Evolutionary conservation across 805 yeast species (phyloP), one percentile per base, ranked within the genome.

Genomic region (Schizosaccharomyces octosporus): DNA sequence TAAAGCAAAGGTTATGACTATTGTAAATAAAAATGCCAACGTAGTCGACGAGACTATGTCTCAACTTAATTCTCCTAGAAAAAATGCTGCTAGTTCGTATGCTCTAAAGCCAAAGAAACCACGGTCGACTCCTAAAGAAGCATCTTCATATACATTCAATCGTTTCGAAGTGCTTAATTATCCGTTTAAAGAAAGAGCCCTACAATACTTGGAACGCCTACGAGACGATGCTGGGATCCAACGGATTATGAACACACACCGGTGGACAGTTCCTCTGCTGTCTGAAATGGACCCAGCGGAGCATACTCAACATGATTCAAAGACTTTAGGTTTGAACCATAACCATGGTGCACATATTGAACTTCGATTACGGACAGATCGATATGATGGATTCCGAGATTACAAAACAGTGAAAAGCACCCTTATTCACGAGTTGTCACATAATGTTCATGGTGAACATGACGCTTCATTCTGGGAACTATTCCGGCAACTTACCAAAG

Each of bases 371-470:
- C 65, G 76, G 27, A 73, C 74, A 13, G 75, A 73, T 63, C 67
- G 65, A 61, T 72, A 72, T 62, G 68, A 68, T 36, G 76, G 75
- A 6, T 73, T 67, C 62, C 64, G 74, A 55, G 63, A 66, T 61
- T 73, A 72, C 63, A 66, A 65, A 57, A 69, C 69, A 54, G 66
- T 73, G 27, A 62, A 69, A 48, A 68, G 66, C 59, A 72, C 71
- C 9, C 65, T 73, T 36, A 71, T 74, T 62, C 76, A 73, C 61
- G 76, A 73, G 61, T 67, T 73, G 27, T 68, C 76, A 15, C 76
- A 73, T 62, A 73, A 73, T 62, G 70, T 67, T 7, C 66, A 69
- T 59, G 62, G 67, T 6, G 74, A 70, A 9, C 76, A 73, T 62
- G 69, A 69, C 61, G 63, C 66, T 19, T 62, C 67, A 60, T 73